phyloP scores from a whole-genome alignment of 257 asterid species.

The Leptodermis oblonga region DNA sequence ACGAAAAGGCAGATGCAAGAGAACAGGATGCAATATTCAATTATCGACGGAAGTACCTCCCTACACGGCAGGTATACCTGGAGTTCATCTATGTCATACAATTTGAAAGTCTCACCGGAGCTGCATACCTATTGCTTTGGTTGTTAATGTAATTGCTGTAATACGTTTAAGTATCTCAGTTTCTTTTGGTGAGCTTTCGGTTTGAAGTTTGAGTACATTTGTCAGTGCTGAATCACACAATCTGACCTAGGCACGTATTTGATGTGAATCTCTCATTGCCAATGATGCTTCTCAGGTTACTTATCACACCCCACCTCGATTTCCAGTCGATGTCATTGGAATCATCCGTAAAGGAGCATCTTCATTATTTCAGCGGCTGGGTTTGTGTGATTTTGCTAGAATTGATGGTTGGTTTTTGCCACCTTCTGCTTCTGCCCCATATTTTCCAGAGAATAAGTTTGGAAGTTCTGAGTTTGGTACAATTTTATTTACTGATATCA shows the following conservation, averaged over 20 bases:
- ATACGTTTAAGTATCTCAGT: neutral
- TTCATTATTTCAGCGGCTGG: conserved; percentile 62
- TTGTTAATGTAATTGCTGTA: neutral
- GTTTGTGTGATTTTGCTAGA: conserved; percentile 86
- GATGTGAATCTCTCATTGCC: conserved; percentile 6
- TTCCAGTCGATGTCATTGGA: conserved; percentile 57
- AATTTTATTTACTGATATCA: conserved; percentile 74
- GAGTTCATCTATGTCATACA: neutral
- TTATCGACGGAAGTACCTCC: conserved; percentile 77
- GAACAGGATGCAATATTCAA: conserved; percentile 79
- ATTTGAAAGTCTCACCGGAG: neutral
- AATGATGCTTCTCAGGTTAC: conserved; percentile 51
- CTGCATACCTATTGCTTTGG: neutral
- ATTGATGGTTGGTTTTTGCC: conserved; percentile 93
- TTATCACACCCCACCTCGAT: conserved; percentile 87
- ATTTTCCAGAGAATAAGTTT: conserved; percentile 47
- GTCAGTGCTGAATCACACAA: neutral
- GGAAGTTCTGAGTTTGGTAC: conserved; percentile 65
- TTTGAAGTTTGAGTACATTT: neutral
- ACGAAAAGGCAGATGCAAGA: conserved; percentile 35
- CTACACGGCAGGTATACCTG: conserved; percentile 68
- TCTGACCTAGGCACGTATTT: conserved; percentile 5
- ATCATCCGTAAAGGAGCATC: conserved; percentile 84
- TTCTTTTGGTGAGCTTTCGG: neutral
- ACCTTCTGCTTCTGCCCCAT: conserved; percentile 43